Base-by-base conservation (phyloP, 108 stramenopile genomes). In the Cylindrotheca fusiformis region DNA sequence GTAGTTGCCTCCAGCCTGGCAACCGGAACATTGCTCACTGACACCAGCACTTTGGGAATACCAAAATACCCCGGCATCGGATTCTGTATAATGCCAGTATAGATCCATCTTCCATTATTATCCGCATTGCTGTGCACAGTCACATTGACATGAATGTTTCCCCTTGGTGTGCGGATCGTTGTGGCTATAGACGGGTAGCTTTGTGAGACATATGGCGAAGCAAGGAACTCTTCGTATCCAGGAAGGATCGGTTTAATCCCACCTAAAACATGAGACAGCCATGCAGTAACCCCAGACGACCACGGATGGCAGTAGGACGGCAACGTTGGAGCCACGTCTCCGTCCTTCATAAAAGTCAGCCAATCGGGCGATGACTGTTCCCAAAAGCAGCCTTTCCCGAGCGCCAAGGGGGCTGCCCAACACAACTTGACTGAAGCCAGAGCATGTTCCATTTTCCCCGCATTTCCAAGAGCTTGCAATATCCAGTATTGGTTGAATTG, bases 401-500 rank as follows among this genome's bases (percentile, higher is more conserved):
- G 12, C 44, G 56, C 51, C 58, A 69, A 60, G 73, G 69, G 69
- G 8, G 68, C 26, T 3, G 57, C 68, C 78, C 78, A 79, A 44
- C 78, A 79, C 17, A 71, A 52, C 28, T 64, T 25, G 22, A 74
- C 70, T 18, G 65, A 68, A 45, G 63, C 73, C 1, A 74, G 50
- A 0, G 78, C 78, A 54, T 70, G 55, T 31, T 79, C 78, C 68
- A 74, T 65, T 12, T 41, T 29, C 47, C 58, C 48, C 0, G 48
- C 73, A 57, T 58, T 64, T 5, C 71, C 71, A 58, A 66, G 50
- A 18, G 56, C 73, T 48, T 75, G 73, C 5, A 79, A 48, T 23
- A 74, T 74, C 73, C 73, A 79, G 31, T 74, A 79, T 47, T 70
- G 69, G 57, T 79, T 79, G 55, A 79, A 79, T 36, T 68, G 61